phyloP scores from a whole-genome alignment of 108 stramenopile species.

The Pseudonitzschia multiseries region DNA sequence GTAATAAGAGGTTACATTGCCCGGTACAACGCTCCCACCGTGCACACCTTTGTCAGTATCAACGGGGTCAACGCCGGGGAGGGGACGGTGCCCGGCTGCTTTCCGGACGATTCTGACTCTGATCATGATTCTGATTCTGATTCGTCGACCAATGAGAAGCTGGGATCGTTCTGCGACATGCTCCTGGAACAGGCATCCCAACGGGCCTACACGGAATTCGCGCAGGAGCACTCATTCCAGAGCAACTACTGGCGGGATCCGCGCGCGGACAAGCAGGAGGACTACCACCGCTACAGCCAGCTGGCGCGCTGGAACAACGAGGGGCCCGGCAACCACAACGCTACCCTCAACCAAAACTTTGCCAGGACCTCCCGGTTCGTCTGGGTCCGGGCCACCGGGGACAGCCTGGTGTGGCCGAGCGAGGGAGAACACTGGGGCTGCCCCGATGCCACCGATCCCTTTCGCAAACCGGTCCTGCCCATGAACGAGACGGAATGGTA shows the following conservation, averaged over 20 bases:
- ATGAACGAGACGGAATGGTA: constrained; percentile 73
- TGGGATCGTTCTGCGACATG: constrained; percentile 55
- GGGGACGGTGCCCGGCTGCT: constrained; percentile 66
- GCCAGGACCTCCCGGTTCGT: constrained; percentile 55
- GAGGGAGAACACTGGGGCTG: constrained; percentile 80
- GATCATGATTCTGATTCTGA: too few relatives aligned
- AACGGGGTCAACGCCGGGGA: constrained; percentile 77
- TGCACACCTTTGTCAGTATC: constrained; percentile 65
- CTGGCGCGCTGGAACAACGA: constrained; percentile 76
- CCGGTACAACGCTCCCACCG: constrained; percentile 71
- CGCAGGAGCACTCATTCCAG: constrained; percentile 68
- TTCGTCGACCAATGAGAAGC: too few relatives aligned
- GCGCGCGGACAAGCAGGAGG: constrained; percentile 19
- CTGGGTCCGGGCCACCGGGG: constrained; percentile 63
- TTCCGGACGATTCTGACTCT: constrained; percentile 31
- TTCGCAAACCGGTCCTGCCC: constrained; percentile 35
- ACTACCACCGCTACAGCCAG: constrained; percentile 56
- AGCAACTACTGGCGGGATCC: constrained; percentile 77
- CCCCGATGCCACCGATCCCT: constrained; percentile 55
- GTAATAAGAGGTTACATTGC: constrained; percentile 77
- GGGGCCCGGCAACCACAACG: constrained; percentile 32
- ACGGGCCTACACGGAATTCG: constrained; percentile 57
- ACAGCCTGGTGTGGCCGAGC: constrained; percentile 75
- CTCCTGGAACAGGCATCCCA: constrained; percentile 62
- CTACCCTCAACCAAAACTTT: constrained; percentile 51